Conservation (phyloP, 1,284 basidiomycete species). For the Apiotrichum laibachii region DNA sequence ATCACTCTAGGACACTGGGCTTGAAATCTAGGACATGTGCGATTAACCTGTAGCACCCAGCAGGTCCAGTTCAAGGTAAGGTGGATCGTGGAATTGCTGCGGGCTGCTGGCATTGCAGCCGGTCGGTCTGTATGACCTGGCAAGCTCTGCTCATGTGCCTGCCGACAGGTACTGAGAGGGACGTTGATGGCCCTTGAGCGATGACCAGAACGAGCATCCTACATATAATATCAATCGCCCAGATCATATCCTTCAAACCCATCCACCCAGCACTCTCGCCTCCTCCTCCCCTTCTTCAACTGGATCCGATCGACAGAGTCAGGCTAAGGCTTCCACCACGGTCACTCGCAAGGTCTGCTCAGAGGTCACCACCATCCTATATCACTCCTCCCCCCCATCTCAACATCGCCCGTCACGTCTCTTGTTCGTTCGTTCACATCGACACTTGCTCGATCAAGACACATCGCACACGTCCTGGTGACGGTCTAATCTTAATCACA, state of each 20-base stretch:
- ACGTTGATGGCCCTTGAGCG: neutral
- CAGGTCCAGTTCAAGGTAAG: neutral
- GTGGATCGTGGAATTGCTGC: neutral
- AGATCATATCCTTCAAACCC: neutral
- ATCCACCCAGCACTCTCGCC: neutral
- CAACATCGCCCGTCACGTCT: neutral
- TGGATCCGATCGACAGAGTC: neutral
- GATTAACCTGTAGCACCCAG: neutral
- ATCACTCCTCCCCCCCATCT: neutral
- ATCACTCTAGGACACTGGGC: neutral
- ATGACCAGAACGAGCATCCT: neutral
- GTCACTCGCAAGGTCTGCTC: neutral
- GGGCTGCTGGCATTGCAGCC: neutral
- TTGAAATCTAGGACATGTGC: neutral
- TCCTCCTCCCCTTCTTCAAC: neutral
- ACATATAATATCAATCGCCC: neutral
- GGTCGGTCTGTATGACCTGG: too few species aligned
- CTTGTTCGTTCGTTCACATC: neutral
- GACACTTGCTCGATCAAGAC: neutral
- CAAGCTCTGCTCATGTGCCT: neutral
- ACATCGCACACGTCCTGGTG: neutral
- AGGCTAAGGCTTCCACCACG: neutral
- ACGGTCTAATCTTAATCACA: neutral
- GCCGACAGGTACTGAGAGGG: neutral
- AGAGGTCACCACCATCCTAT: neutral